Evolutionary conservation across 352 stramenopile species (phyloP), one percentile per base, ranked within the genome.

Genomic region (Phytophthora sp.): DNA sequence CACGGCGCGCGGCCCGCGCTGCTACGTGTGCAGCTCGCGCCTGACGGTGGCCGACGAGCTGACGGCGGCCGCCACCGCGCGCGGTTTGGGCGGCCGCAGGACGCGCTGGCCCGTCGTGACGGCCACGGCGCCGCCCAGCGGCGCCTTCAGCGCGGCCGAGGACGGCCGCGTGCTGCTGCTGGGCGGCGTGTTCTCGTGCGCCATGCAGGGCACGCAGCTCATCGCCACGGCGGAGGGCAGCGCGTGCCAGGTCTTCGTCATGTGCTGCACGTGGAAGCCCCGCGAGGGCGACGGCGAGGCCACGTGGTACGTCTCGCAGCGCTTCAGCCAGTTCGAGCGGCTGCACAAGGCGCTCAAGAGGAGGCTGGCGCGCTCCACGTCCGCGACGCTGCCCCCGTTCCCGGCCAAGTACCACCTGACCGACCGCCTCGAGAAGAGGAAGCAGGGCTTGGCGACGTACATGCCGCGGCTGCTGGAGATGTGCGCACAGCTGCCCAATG

Each of bases 231-330:
- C 50, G 18, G 53, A 58, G 24, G 57, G 63, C 18, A 54, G 35
- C 34, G 32, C 43, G 3, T 75, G 70, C 30, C 50, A 72, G 24
- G 72, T 80, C 26, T 80, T 75, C 50, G 72, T 80, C 28, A 41
- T 80, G 54, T 74, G 66, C 34, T 80, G 72, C 31, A 62, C 49
- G 26, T 80, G 68, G 72, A 37, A 72, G 46, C 63, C 64, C 28
- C 49, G 39, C 7, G 35, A 42, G n/a, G 35, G 35, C 4, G n/a
- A 60, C 17, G 23, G 20, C 17, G 26, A 63, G 37, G 54, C 68
- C 18, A 77, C 55, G 12, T 80, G 72, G 72, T 77, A 71, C 35
- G 72, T 80, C 18, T 80, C 72, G 18, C 72, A 80, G 62, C 72
- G 72, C 45, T 80, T 80, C 52, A 75, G 68, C 39, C 66, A 77